Percentiles rank a stretch among this genome's conserved stretches.
Conservation (phyloP, 2,329 filamentous ascomycete species). For the Magnaporthiopsis rhizophila region DNA sequence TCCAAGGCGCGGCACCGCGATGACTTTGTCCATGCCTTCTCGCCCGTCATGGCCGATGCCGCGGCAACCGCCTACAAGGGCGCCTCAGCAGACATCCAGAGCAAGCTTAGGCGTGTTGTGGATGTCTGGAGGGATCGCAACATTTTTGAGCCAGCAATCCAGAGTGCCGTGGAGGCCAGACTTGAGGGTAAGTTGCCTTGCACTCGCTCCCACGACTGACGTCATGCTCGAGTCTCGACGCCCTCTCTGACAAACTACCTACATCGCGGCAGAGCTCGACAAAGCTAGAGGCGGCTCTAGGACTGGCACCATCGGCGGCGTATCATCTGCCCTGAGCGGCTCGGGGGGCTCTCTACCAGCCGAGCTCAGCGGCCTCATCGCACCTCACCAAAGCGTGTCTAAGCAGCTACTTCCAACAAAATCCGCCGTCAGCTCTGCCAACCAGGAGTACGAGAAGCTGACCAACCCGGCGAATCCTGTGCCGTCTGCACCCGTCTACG, state of each 20-base stretch:
- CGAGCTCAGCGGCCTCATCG: slow-evolving; percentile 69
- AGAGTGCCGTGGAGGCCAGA: slow-evolving; percentile 70
- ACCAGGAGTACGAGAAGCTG: slow-evolving; percentile 77
- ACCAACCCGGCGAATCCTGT: slow-evolving; percentile 58
- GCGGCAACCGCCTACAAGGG: slow-evolving; percentile 85
- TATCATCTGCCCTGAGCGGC: slow-evolving; percentile 56
- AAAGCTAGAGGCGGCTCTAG: slow-evolving; percentile 47
- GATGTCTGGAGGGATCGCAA: slow-evolving; percentile 86
- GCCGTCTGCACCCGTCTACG: slow-evolving; percentile 82
- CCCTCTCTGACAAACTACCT: not conserved
- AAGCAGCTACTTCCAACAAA: slow-evolving; percentile 65
- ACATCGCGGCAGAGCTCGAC: slow-evolving; percentile 49
- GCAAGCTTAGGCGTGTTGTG: slow-evolving; percentile 78
- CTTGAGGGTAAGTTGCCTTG: slow-evolving; percentile 57
- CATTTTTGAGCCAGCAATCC: slow-evolving; percentile 76
- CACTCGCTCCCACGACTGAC: not conserved
- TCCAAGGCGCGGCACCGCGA: slow-evolving; percentile 88
- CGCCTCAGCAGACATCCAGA: slow-evolving; percentile 75
- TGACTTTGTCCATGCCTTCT: slow-evolving; percentile 87
- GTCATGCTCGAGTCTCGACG: not conserved
- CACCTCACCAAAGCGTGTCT: slow-evolving; percentile 62
- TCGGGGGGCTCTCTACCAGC: slow-evolving; percentile 53
- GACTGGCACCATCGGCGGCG: slow-evolving; percentile 36
- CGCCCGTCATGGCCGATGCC: slow-evolving; percentile 88
- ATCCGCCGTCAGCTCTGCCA: slow-evolving; percentile 60